Conservation (phyloP, 139 green algal species). For the Pleodorina starrii region DNA sequence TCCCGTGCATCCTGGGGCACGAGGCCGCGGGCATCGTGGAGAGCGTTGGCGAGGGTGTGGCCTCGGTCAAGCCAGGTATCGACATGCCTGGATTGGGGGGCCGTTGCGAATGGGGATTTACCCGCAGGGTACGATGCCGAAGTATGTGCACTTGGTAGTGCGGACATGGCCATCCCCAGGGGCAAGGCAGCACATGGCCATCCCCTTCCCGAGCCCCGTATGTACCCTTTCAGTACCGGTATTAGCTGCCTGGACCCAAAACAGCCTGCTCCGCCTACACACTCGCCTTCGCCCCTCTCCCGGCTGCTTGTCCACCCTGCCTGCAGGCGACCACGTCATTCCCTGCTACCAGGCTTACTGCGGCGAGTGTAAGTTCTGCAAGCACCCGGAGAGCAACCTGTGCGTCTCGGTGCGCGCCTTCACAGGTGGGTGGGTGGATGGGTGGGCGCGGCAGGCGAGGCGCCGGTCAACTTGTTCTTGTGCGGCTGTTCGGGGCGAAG, state of each 20-base stretch:
- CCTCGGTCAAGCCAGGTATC: conserved; percentile 71
- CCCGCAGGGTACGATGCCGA: too few relatives aligned
- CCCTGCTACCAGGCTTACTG: conserved; percentile 95
- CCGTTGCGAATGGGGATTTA: too few relatives aligned
- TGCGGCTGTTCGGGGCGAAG: too few relatives aligned
- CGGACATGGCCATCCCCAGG: too few relatives aligned
- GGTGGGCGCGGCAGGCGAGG: too few relatives aligned
- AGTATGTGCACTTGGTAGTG: too few relatives aligned
- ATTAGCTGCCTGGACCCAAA: too few relatives aligned
- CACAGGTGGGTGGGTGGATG: conserved; percentile 68
- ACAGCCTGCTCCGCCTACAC: not conserved
- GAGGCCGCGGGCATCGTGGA: conserved; percentile 98
- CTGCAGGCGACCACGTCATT: conserved; percentile 92
- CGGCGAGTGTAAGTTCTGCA: conserved; percentile 97
- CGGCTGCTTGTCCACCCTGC: not conserved
- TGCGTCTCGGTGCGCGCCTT: conserved; percentile 88
- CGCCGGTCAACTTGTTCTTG: too few relatives aligned
- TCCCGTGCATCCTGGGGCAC: conserved; percentile 98
- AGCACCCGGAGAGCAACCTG: conserved; percentile 94
- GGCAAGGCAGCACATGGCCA: too few relatives aligned
- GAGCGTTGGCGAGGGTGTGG: conserved; percentile 92
- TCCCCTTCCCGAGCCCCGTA: too few relatives aligned
- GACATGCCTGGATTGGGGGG: too few relatives aligned
- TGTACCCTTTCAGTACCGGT: too few relatives aligned
- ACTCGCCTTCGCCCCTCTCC: not conserved